Conservation (phyloP, 441 rosid species). For the Pelargonium cotyledonis region DNA sequence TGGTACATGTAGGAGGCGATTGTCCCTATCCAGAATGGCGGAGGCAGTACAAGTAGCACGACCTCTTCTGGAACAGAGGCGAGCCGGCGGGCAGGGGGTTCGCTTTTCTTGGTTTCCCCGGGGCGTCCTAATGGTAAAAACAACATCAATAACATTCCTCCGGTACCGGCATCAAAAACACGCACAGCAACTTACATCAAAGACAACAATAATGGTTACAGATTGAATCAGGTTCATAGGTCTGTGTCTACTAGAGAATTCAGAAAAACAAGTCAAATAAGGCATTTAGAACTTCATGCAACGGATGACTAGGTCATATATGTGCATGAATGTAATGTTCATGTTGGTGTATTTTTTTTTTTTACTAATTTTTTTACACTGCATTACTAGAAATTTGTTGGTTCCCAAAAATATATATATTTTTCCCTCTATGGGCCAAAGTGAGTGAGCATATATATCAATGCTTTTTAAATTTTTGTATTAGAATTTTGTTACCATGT, state of each 20-base stretch:
- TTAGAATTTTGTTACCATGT: too few species aligned
- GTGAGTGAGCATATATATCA: too few species aligned
- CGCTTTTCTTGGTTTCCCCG: conserved; percentile 16
- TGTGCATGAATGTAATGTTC: too few species aligned
- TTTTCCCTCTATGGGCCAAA: too few species aligned
- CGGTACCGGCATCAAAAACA: conserved; percentile 17
- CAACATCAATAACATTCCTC: conserved; percentile 31
- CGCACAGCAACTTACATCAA: conserved; percentile 18
- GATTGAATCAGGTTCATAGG: conserved; percentile 33
- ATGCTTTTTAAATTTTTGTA: too few species aligned
- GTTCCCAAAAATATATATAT: too few species aligned
- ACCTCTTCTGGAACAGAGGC: conserved; percentile 31
- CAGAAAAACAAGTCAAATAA: conserved; percentile 29
- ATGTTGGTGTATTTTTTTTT: too few species aligned
- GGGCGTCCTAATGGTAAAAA: not conserved
- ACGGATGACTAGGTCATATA: conserved; percentile 19
- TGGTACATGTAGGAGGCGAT: too few species aligned
- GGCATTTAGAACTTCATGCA: conserved; percentile 28
- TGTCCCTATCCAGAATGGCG: too few species aligned
- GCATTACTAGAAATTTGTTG: too few species aligned
- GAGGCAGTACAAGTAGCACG: conserved; percentile 1
- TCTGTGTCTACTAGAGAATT: conserved; percentile 47
- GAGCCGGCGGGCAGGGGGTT: too few species aligned
- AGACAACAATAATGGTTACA: conserved; percentile 25
- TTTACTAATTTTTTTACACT: too few species aligned